Evolutionary conservation across 371 early-diverging fungal genomes (phyloP), one percentile per base, ranked within the genome.

Genomic region (Mucor indicus): DNA sequence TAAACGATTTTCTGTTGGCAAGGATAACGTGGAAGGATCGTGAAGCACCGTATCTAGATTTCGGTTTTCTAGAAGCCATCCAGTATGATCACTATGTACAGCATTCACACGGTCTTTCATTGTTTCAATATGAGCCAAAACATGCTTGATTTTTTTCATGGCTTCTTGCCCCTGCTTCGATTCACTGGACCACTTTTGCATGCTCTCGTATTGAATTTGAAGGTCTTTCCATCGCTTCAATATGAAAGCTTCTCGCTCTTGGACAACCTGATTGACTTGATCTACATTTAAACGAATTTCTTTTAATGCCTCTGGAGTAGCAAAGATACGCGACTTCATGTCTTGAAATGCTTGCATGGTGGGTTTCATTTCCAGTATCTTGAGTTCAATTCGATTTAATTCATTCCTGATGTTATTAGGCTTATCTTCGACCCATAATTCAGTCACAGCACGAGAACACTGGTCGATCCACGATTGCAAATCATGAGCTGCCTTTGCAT

Each of bases 1-100:
- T 1, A 71, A 42, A n/a, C 70, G 74, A 25, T 63, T 64, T 38
- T 71, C 77, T 4, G 66, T 67, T 0, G 74, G 77, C 16, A 79
- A 38, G 32, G 62, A 54, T n/a, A n/a, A n/a, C 1, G 68, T 48
- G 22, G 72, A 43, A 15, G 70, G 63, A 21, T 70, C 69, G 6
- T 49, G 56, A 16, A 52, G 54, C 1, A 72, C 40, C 9, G 51
- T 46, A 27, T 56, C 50, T 13, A 64, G 38, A 12, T 67, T 62
- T n/a, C 58, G 44, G n/a, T 46, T 55, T 21, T 54, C 59, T 4
- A 51, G 36, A 1, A 35, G 11, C 55, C 56, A 33, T 48, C 44
- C 2, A 48, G 9, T n/a, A n/a, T n/a, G n/a, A n/a, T n/a, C n/a
- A n/a, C n/a, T 57, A 9, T 58, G 63, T 22, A 77, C 57, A 16